Conservation (phyloP, 345 rosid species). For the Boechera stricta region DNA sequence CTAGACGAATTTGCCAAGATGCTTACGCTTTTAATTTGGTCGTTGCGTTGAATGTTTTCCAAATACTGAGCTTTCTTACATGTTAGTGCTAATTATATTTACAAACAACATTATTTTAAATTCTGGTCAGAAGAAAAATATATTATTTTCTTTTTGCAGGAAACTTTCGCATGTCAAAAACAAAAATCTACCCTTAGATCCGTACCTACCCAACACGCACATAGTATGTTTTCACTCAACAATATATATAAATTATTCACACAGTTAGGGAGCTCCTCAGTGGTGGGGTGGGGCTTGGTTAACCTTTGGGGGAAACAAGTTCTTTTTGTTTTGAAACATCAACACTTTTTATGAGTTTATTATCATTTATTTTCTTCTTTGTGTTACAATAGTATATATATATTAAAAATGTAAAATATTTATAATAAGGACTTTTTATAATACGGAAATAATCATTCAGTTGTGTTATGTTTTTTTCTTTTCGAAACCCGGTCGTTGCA, state of each 20-base stretch:
- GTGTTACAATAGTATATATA: background rate
- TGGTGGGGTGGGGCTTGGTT: slow-evolving; percentile 38
- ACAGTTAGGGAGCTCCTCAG: slow-evolving; percentile 38
- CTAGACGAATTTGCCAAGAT: background rate
- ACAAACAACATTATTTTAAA: background rate
- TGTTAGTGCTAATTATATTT: background rate
- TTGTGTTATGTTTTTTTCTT: background rate
- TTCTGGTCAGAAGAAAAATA: too few relatives aligned
- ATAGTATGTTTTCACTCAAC: slow-evolving; percentile 1
- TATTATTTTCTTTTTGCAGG: background rate
- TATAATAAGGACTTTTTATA: background rate
- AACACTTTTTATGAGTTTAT: background rate
- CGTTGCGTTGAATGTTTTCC: background rate
- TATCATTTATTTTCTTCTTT: background rate
- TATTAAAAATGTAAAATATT: background rate
- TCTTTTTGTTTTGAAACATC: background rate
- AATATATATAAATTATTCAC: slow-evolving; percentile 9
- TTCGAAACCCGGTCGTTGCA: background rate
- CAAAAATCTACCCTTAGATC: background rate
- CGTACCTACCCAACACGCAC: slow-evolving; percentile 8
- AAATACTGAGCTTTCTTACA: background rate
- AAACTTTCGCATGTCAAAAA: background rate
- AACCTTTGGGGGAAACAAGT: slow-evolving; percentile 3
- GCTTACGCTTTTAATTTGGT: background rate
- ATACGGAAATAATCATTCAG: background rate